These are phyloP conservation scores for Arabidopsis hybrid DNA, from an alignment of 441 rosid species.

Conservation along the genomic window DNA sequence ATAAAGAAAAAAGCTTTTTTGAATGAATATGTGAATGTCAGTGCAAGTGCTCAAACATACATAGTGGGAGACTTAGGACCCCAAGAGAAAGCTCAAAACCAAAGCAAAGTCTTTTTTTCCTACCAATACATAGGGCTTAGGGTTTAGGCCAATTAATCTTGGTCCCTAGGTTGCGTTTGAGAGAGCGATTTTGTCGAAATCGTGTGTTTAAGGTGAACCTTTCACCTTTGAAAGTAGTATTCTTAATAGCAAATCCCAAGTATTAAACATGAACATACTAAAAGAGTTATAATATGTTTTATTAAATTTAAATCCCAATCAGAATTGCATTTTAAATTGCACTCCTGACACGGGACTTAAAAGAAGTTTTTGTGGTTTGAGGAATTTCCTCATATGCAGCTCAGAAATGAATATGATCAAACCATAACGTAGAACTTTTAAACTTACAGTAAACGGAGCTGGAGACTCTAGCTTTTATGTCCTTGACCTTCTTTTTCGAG, in stretches of 20 bases:
- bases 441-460: slow-evolving; percentile 40
- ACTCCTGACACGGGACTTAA: slow-evolving; percentile 35
- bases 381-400: not conserved
- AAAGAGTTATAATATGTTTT: slow-evolving; percentile 23
- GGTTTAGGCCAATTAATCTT: slow-evolving; percentile 11
- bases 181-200: not conserved
- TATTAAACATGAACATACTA: slow-evolving; percentile 21
- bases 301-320: slow-evolving; percentile 22
- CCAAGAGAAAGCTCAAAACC: slow-evolving; percentile 3
- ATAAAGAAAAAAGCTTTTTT: slow-evolving; percentile 1
- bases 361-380: slow-evolving; percentile 32
- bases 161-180: not conserved
- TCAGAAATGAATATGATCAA: slow-evolving; percentile 25
- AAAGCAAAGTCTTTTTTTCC: slow-evolving; percentile 28
- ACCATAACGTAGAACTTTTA: not conserved
- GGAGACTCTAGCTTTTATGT: slow-evolving; percentile 30
- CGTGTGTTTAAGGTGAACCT: slow-evolving; percentile 8
- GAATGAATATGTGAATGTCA: slow-evolving; percentile 19
- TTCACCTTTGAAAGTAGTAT: slow-evolving; percentile 18
- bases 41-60: slow-evolving; percentile 26
- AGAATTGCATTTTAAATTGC: slow-evolving; percentile 42
- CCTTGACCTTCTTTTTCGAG: slow-evolving; percentile 18
- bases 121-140: not conserved
- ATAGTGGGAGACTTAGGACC: slow-evolving; percentile 35
- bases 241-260: slow-evolving; percentile 25